Percentiles rank a stretch among this genome's conserved stretches.
These are phyloP conservation scores for Pseudocercospora macadamiae DNA, from an alignment of 2,329 filamentous ascomycete genomes.

Conservation along the genomic window DNA sequence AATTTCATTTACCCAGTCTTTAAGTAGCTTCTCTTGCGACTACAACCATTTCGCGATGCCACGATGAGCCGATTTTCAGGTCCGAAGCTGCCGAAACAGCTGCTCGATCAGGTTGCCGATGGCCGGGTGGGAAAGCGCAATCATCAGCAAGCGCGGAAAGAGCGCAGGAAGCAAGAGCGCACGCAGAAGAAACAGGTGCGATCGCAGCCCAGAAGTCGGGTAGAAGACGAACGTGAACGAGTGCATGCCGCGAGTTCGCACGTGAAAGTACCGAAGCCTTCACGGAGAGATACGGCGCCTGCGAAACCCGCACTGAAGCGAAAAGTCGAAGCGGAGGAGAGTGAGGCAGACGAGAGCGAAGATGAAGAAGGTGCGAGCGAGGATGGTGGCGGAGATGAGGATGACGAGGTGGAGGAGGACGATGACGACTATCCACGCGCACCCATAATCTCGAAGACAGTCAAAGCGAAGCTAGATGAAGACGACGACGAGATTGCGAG, in stretches of 20 bases:
- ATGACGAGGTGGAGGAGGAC: constrained; percentile 28
- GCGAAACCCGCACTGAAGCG: constrained; percentile 16
- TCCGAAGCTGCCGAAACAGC: constrained; percentile 51
- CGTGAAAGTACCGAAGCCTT: too few species aligned
- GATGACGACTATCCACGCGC: constrained; percentile 22
- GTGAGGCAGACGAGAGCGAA: constrained; percentile 14
- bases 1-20: background rate
- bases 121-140: constrained; percentile 27
- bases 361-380: constrained; percentile 33
- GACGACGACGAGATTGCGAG: constrained; percentile 89
- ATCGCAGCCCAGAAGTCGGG: background rate
- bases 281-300: constrained; percentile 2
- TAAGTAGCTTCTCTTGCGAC: background rate
- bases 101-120: constrained; percentile 47
- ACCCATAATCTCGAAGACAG: constrained; percentile 22
- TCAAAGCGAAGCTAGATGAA: constrained; percentile 63
- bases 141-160: constrained; percentile 35
- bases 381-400: constrained; percentile 39
- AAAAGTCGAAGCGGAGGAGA: constrained; percentile 8
- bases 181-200: constrained; percentile 58
- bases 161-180: constrained; percentile 66
- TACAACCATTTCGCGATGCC: background rate
- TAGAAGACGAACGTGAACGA: too few species aligned
- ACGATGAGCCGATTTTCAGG: constrained; percentile 35
- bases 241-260: background rate